Evolutionary conservation across 164 flowering plant species (phyloP), one percentile per base, ranked within the genome.

Genomic region (Pachysandra terminalis): DNA sequence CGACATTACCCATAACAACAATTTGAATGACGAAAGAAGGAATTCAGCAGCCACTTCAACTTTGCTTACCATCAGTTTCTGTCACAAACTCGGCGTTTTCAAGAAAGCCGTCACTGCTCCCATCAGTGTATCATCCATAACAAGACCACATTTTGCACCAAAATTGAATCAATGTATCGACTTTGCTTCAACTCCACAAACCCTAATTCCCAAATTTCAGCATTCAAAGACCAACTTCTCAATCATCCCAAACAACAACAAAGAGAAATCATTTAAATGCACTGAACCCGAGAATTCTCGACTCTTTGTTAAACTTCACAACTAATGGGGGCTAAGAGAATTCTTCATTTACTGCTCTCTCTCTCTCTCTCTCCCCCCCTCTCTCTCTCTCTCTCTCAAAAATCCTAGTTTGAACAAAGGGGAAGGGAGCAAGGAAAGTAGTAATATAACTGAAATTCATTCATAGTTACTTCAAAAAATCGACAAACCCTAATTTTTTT

Each of bases 401-500:
- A 57, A 27, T 19, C 32, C 25, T 12, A 57, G 14, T 57, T 25
- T 57, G 5, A 17, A 8, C 45, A 58, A 19, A 27, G 61, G 26
- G 61, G 3, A 27, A 17, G 27, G 19, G 9, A 32, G 28, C 1
- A 59, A 32, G 45, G 12, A 35, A 17, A 28, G 63, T 59, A 35
- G 19, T 59, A 59, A 32, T 32, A 32, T 32, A 59, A 59, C 63
- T 41, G 45, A 28, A n/a, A 59, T 17, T 59, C 26, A 16, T 58
- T 27, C 61, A 26, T 26, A 27, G 26, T 27, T 58, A 25, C 25
- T 45, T 10, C 19, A 17, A 57, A 57, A n/a, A 57, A 24, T 59
- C 23, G 45, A 59, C 63, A 59, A 59, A 32, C 51, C 51, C 51
- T 45, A 45, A 45, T n/a, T n/a, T n/a, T 45, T 45, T 45, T 45